A percentile compares a stretch with the other conserved stretches of the same genome.
phyloP scores from a whole-genome alignment of 75 land plant species.

The Chamaecyparis obtusa region DNA sequence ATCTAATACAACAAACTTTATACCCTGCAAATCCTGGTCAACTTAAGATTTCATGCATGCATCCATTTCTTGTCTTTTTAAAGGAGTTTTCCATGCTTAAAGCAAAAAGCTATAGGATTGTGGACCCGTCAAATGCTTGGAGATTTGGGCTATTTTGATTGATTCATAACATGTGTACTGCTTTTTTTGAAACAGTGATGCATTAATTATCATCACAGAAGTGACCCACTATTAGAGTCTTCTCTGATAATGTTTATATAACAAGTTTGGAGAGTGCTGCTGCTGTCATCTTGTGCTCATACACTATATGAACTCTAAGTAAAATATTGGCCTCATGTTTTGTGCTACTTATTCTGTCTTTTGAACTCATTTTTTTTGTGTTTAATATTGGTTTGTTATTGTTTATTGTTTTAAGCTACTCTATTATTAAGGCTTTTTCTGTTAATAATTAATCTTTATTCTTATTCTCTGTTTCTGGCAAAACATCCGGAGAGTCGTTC shows the following conservation, averaged over 20 bases:
- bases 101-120: not conserved
- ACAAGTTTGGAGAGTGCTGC: slow-evolving; percentile 9
- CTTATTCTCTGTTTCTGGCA: not conserved
- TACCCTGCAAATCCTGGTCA: too few species aligned
- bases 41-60: not conserved
- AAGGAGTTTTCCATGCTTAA: not conserved
- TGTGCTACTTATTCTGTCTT: not conserved
- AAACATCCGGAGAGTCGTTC: not conserved
- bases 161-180: not conserved
- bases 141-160: not conserved
- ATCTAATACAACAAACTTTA: too few species aligned
- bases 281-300: slow-evolving; percentile 6
- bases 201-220: not conserved
- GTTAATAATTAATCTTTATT: not conserved
- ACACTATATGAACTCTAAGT: not conserved
- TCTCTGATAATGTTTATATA: not conserved
- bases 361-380: not conserved
- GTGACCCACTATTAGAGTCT: not conserved
- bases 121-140: not conserved
- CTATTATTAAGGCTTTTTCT: not conserved
- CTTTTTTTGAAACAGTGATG: not conserved
- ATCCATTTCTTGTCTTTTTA: not conserved
- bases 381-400: not conserved
- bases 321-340: not conserved
- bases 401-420: not conserved